These are phyloP conservation scores for Domatiomyces globalis DNA, from an alignment of 2,329 filamentous ascomycete species.

Conservation along the genomic window DNA sequence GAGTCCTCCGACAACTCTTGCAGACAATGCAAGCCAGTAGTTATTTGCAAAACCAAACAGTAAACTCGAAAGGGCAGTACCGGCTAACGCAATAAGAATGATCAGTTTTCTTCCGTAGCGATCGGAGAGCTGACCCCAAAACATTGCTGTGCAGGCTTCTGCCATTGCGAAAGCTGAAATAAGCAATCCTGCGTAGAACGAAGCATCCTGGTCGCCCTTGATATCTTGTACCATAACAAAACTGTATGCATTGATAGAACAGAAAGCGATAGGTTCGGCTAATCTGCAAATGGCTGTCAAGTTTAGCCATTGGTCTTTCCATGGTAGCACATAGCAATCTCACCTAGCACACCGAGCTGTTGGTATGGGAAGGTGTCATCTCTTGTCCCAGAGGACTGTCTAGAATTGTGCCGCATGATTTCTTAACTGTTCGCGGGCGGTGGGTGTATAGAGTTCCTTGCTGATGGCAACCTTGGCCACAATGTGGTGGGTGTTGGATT, in stretches of 20 bases:
- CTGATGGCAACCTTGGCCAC: too few species aligned
- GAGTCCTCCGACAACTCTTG: conserved; percentile 42
- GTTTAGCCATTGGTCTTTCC: background rate
- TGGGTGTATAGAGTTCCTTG: too few species aligned
- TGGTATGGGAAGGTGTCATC: conserved; percentile 29
- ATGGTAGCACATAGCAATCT: conserved; percentile 4
- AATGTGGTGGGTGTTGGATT: too few species aligned
- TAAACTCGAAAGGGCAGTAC: conserved; percentile 28
- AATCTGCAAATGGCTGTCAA: conserved; percentile 32
- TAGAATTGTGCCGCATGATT: too few species aligned
- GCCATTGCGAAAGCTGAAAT: conserved; percentile 33
- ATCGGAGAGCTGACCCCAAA: conserved; percentile 32
- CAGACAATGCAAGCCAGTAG: conserved; percentile 32
- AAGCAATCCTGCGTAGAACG: conserved; percentile 18
- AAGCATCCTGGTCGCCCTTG: conserved; percentile 22
- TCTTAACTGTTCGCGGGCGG: too few species aligned
- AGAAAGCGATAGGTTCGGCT: conserved; percentile 34
- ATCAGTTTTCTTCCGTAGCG: conserved; percentile 26
- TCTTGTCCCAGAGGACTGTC: too few species aligned
- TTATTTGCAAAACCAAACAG: conserved; percentile 29
- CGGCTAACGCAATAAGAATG: conserved; percentile 25
- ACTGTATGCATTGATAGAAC: conserved; percentile 33
- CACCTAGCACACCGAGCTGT: conserved; percentile 33
- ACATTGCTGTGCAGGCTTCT: conserved; percentile 30
- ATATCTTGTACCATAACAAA: conserved; percentile 32